Evolutionary conservation across 2,329 filamentous ascomycete genomes (phyloP).

Genomic region (Pseudocercospora crystallina): DNA sequence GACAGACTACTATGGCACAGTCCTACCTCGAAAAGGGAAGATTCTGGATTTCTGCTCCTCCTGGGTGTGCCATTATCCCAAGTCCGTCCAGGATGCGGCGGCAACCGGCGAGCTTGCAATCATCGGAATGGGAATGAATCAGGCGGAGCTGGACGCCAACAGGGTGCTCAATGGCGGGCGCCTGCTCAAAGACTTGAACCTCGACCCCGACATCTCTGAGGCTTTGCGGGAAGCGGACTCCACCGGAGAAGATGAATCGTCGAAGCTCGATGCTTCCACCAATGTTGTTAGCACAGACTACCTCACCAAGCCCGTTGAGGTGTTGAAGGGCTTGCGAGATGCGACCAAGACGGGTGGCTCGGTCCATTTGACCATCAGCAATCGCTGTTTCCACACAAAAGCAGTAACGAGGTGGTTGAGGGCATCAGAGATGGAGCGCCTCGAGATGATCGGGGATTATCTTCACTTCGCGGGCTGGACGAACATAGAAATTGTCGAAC

Average conservation of each 20-base stretch:
- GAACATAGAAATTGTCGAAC: slow-evolving; percentile 54
- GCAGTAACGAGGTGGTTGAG: slow-evolving; percentile 51
- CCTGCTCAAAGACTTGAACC: slow-evolving; percentile 49
- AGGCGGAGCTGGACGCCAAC: slow-evolving; percentile 47
- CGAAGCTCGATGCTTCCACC: slow-evolving; percentile 47
- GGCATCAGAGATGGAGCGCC: slow-evolving; percentile 45
- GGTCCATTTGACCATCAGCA: slow-evolving; percentile 53
- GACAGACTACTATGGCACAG: slow-evolving; percentile 46
- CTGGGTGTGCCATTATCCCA: slow-evolving; percentile 52
- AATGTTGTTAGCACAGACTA: slow-evolving; percentile 57
- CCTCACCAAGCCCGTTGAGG: slow-evolving; percentile 46
- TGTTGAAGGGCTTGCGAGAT: slow-evolving; percentile 44
- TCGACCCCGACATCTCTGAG: slow-evolving; percentile 32
- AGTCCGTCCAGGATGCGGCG: slow-evolving; percentile 32
- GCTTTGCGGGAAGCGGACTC: slow-evolving; percentile 20
- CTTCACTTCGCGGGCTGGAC: slow-evolving; percentile 53
- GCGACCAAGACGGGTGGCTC: slow-evolving; percentile 44
- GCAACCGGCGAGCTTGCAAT: slow-evolving; percentile 39
- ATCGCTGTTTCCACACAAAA: slow-evolving; percentile 57
- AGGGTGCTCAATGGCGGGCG: slow-evolving; percentile 34
- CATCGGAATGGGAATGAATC: slow-evolving; percentile 52
- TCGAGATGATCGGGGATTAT: slow-evolving; percentile 54
- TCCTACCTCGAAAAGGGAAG: slow-evolving; percentile 42
- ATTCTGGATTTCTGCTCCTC: slow-evolving; percentile 54
- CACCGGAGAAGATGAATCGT: slow-evolving; percentile 1